Conservation (phyloP, 306 rosid species). For the Potentilla sterilis region DNA sequence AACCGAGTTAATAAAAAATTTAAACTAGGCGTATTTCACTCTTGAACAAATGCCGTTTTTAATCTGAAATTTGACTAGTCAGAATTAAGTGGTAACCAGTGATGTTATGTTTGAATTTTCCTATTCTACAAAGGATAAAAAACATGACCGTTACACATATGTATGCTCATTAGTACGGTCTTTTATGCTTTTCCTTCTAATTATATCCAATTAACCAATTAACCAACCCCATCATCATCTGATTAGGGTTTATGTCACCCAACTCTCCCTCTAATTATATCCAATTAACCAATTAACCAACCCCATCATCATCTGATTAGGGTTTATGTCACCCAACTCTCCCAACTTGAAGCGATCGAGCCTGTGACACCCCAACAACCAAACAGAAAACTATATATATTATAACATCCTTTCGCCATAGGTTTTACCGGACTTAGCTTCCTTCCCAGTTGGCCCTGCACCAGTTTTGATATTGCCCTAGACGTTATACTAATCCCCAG, state of each 20-base stretch:
- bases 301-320: not conserved
- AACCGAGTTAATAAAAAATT: not conserved
- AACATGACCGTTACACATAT: not conserved
- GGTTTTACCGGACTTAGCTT: not conserved
- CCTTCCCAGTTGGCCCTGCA: not conserved
- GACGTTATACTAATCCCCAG: not conserved
- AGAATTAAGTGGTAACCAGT: fast-evolving
- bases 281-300: too few species aligned
- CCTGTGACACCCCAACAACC: not conserved
- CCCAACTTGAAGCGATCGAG: not conserved
- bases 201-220: not conserved
- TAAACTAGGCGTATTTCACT: not conserved
- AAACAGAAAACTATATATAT: not conserved
- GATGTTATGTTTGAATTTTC: not conserved
- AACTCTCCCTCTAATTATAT: not conserved
- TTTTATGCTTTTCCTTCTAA: not conserved
- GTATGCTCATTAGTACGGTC: not conserved
- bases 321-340: not conserved
- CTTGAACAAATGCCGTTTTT: not conserved
- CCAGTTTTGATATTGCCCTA: not conserved
- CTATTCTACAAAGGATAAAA: not conserved
- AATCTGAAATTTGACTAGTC: not conserved
- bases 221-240: too few species aligned
- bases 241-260: not conserved
- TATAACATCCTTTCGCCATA: not conserved